Evolutionary conservation across 768 basidiomycete species (phyloP), one percentile per base, ranked within the genome.

Genomic region (Lactarius hatsudake): DNA sequence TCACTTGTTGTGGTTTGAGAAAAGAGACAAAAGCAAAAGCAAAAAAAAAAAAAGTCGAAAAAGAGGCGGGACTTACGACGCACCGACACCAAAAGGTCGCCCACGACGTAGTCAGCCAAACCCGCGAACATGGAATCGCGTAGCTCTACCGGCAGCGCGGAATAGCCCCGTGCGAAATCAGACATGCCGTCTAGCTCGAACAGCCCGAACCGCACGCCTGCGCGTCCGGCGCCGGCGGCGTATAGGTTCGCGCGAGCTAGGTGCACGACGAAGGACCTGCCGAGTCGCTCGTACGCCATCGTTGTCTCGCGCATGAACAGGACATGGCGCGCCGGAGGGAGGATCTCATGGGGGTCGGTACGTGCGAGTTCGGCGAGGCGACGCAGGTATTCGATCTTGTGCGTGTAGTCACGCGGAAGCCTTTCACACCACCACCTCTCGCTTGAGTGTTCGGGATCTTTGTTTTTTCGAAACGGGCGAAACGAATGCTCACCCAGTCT

Each of bases 211-310:
- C 20, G 55, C 18, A 56, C 30, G 6, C 30, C 55, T 18, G 30
- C 30, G 18, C 13, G 28, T n/a, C 23, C 36, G 23, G 58, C 32
- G 15, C 13, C 13, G 53, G 32, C 1, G 15, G 48, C 3, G 32
- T 34, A 42, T 51, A 63, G 32, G 26, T 55, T 53, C 38, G 36
- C 62, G 7, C 62, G 62, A 28, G 62, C 62, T 18, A 63, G 15
- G n/a, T 63, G 62, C 9, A 63, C 28, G 17, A 54, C 32, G 34
- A 54, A 63, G 38, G 48, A 54, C 8, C 62, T 30, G 20, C 48
- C 38, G 62, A 63, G 48, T 18, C 48, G 62, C n/a, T 53, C 51
- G 54, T 40, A 54, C n/a, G 62, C 48, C n/a, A 12, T 40, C 34
- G 48, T 53, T 10, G 53, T 55, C 34, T 53, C 26, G 15, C 53